Evolutionary conservation across 768 basidiomycete species (phyloP).

Genomic region (Rhodotorula kratochvilovae): DNA sequence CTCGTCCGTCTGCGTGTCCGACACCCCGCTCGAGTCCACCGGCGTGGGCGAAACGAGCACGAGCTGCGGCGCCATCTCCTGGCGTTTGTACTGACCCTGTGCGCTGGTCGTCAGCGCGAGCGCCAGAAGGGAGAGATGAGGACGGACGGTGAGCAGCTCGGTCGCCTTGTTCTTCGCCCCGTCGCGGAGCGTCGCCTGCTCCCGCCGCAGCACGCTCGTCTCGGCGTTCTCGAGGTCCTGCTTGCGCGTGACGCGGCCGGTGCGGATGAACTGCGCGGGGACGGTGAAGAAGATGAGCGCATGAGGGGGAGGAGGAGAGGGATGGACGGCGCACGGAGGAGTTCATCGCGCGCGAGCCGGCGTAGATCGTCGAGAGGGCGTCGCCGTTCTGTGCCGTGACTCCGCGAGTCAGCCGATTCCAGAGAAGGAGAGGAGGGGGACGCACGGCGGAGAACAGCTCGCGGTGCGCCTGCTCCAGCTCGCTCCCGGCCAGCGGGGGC

Average conservation of each 20-base stretch:
- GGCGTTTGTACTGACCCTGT: background rate
- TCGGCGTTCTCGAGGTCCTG: constrained; percentile 11
- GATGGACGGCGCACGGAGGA: background rate
- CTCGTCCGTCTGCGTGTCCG: background rate
- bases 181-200: constrained; percentile 2
- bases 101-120: background rate
- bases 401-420: background rate
- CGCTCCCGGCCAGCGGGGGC: background rate
- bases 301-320: background rate
- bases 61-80: background rate
- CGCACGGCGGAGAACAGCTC: constrained; percentile 7
- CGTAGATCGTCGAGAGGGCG: constrained; percentile 1
- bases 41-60: background rate
- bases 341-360: constrained; percentile 7
- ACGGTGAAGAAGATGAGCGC: background rate
- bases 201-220: background rate
- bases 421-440: background rate
- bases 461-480: background rate
- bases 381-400: background rate
- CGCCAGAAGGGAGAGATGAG: background rate
- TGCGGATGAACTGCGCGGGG: constrained; percentile 14
- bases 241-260: background rate
- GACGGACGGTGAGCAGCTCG: constrained; percentile 22
- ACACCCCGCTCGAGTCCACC: background rate
- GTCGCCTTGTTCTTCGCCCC: constrained; percentile 12